Evolutionary conservation across 768 basidiomycete genomes (phyloP).

Genomic region (Tulasnella sp.): DNA sequence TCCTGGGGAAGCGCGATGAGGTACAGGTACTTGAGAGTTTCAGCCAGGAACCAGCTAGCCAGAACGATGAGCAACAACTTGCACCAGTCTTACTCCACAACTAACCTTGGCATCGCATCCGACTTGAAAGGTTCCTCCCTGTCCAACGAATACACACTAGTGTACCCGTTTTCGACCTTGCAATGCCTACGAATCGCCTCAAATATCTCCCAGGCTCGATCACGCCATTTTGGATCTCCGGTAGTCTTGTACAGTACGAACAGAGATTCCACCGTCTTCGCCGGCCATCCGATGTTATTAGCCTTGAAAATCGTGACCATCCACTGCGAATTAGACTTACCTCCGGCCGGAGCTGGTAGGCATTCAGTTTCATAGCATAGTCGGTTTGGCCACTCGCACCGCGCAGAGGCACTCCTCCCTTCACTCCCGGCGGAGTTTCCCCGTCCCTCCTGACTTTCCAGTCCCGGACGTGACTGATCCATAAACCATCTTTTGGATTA

Average conservation of each 20-base stretch:
- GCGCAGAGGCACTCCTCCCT: background rate
- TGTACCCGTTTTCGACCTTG: slow-evolving; percentile 47
- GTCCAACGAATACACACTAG: slow-evolving; percentile 42
- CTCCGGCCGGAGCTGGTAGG: slow-evolving; percentile 59
- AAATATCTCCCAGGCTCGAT: slow-evolving; percentile 59
- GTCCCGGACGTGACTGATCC: slow-evolving; percentile 26
- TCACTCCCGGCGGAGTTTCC: slow-evolving; percentile 8
- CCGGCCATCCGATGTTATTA: too few relatives aligned
- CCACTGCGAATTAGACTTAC: slow-evolving; percentile 26
- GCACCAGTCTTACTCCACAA: slow-evolving; percentile 24
- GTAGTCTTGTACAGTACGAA: slow-evolving; percentile 62
- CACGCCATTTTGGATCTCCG: slow-evolving; percentile 53
- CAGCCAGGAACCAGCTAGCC: slow-evolving; percentile 41
- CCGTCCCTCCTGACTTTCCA: slow-evolving; percentile 31
- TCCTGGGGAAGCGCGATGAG: slow-evolving; percentile 52
- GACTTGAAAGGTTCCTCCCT: slow-evolving; percentile 27
- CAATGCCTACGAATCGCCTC: slow-evolving; percentile 49
- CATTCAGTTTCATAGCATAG: slow-evolving; percentile 36
- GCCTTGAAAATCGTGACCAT: too few relatives aligned
- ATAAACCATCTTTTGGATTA: slow-evolving; percentile 12
- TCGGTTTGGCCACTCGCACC: slow-evolving; percentile 31
- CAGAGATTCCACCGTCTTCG: slow-evolving; percentile 58
- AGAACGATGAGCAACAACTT: background rate
- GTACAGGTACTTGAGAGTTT: slow-evolving; percentile 60
- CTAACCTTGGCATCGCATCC: slow-evolving; percentile 67